Percentiles rank a stretch among this genome's conserved stretches.
Evolutionary conservation across 352 stramenopile genomes (phyloP).

Genomic region (Elongisporangium prolatum): DNA sequence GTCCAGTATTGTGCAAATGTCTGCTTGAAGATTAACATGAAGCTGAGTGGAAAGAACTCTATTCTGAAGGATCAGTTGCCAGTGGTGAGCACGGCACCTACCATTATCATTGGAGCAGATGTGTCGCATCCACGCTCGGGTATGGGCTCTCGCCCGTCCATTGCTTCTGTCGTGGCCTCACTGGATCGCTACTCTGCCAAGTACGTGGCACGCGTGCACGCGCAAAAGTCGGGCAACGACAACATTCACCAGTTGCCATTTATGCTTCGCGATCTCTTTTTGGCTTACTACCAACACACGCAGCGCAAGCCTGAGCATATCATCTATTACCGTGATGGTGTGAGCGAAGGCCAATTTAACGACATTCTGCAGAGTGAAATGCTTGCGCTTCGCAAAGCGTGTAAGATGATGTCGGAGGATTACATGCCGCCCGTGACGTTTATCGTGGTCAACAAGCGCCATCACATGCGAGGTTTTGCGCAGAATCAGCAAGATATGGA

Average conservation of each 20-base stretch:
- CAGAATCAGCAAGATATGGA: conserved; percentile 35
- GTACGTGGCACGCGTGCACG: conserved; percentile 56
- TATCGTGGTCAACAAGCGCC: conserved; percentile 85
- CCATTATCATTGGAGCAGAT: conserved; percentile 80
- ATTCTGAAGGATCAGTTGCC: conserved; percentile 39
- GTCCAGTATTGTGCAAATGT: conserved; percentile 66
- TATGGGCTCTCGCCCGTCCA: conserved; percentile 55
- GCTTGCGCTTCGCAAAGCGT: conserved; percentile 67
- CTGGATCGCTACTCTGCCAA: conserved; percentile 58
- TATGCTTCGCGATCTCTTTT: conserved; percentile 72
- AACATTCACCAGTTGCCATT: conserved; percentile 48
- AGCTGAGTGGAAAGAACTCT: conserved; percentile 67
- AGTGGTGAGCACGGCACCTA: conserved; percentile 34
- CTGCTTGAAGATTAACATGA: conserved; percentile 74
- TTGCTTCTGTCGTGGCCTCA: conserved; percentile 77
- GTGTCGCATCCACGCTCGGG: conserved; percentile 62
- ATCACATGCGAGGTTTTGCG: conserved; percentile 79
- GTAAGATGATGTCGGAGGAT: conserved; percentile 40
- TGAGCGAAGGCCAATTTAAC: conserved; percentile 82
- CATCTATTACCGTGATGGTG: conserved; percentile 86
- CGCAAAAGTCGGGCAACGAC: conserved; percentile 44
- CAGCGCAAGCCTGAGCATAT: conserved; percentile 73
- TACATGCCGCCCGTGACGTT: conserved; percentile 84
- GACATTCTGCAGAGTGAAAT: conserved; percentile 71
- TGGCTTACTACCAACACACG: conserved; percentile 69